These are phyloP conservation scores for Fallopia convolvulus DNA, from an alignment of 148 eudicot species.

Conservation along the genomic window DNA sequence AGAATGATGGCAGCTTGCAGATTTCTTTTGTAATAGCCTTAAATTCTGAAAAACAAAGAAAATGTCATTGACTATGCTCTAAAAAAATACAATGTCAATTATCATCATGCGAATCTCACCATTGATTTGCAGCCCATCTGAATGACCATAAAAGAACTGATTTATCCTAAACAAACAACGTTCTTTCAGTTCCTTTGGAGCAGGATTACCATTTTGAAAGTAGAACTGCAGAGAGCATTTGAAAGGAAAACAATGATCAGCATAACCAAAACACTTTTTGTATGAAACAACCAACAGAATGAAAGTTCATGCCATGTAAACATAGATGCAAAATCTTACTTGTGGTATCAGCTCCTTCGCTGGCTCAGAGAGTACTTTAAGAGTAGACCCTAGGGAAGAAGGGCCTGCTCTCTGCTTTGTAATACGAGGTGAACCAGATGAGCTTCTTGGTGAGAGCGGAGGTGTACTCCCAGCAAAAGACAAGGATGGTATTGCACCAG, in stretches of 20 bases:
- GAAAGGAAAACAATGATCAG: neutral
- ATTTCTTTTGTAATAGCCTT: constrained; percentile 27
- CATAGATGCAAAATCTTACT: constrained; percentile 31
- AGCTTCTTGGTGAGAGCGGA: constrained; percentile 97
- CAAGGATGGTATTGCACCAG: constrained; percentile 84
- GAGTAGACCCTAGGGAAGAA: constrained; percentile 70
- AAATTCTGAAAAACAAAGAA: constrained; percentile 24
- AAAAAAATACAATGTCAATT: neutral
- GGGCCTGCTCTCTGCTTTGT: constrained; percentile 71
- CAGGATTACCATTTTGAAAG: constrained; percentile 88
- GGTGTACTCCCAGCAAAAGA: constrained; percentile 98
- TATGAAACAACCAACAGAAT: neutral
- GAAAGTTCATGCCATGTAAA: neutral
- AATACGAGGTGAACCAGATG: constrained; percentile 93
- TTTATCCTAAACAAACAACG: constrained; percentile 85
- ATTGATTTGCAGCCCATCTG: constrained; percentile 75
- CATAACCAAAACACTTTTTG: neutral
- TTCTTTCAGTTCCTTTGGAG: constrained; percentile 87
- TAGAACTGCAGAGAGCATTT: constrained; percentile 54
- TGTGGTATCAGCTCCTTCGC: constrained; percentile 90
- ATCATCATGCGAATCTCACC: constrained; percentile 38
- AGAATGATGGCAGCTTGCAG: constrained; percentile 32
- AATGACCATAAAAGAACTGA: constrained; percentile 82
- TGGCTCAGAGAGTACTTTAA: constrained; percentile 74
- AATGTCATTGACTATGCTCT: neutral